A percentile compares a stretch with the other conserved stretches of the same genome.
phyloP scores from a whole-genome alignment of 1,284 basidiomycete species.

The Mycena citricolor region DNA sequence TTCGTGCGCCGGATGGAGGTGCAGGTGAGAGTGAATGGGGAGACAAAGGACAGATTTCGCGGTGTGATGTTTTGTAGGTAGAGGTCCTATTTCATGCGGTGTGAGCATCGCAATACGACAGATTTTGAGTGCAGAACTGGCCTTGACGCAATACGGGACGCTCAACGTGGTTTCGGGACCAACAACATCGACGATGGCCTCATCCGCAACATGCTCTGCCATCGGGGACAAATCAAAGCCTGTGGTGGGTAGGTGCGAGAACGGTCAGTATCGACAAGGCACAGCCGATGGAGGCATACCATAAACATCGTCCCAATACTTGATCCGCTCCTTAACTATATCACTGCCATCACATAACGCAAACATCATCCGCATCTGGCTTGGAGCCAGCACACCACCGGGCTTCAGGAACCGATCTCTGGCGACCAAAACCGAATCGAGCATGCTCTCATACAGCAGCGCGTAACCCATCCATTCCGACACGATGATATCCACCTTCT shows the following conservation, averaged over 20 bases:
- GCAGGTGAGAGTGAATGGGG: conserved; percentile 69
- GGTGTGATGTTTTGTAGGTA: conserved; percentile 63
- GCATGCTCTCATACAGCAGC: conserved; percentile 97
- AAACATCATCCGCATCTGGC: conserved; percentile 85
- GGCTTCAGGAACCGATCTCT: conserved; percentile 93
- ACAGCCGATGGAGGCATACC: conserved; percentile 58
- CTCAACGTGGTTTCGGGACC: conserved; percentile 70
- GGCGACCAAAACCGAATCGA: conserved; percentile 96
- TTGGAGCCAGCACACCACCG: conserved; percentile 88
- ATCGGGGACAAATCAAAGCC: conserved; percentile 87
- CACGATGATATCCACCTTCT: conserved; percentile 96
- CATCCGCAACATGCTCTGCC: conserved; percentile 67
- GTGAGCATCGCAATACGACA: neutral
- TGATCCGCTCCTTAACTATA: conserved; percentile 77
- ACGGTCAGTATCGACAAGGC: too few relatives aligned
- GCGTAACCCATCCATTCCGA: conserved; percentile 99
- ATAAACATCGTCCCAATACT: conserved; percentile 91
- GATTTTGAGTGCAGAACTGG: conserved; percentile 30
- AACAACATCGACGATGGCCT: conserved; percentile 83
- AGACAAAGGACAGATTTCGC: conserved; percentile 77
- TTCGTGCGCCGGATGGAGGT: conserved; percentile 60
- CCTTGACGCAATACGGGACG: conserved; percentile 68
- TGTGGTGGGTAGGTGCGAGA: too few relatives aligned
- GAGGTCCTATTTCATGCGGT: conserved; percentile 59
- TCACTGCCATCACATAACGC: conserved; percentile 77